Base-by-base conservation (phyloP, 441 rosid genomes). In the Adansonia gregorii region DNA sequence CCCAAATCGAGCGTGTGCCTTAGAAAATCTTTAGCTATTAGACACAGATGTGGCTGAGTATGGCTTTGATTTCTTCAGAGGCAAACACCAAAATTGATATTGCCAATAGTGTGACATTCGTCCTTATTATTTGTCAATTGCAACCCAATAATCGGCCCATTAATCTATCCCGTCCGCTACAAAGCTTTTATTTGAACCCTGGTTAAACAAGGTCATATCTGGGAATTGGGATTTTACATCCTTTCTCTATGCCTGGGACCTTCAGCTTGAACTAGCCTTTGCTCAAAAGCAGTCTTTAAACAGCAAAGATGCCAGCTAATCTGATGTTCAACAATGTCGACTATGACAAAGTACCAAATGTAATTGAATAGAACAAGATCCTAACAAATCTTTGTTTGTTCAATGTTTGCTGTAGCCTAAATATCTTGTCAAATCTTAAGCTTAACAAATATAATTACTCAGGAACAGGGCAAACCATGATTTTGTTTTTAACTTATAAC, bases 81-180 rank as follows among this genome's bases (percentile, higher is more conserved):
- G 35, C 35, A 27, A 27, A 27, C 35, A 27, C 35, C 35, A 27
- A 27, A 27, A 27, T 27, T 27, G 35, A 27, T 3, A 27, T 27
- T 27, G 67, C 67, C 70, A 66, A 14, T 39, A 65, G 69, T 65
- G 22, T 43, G 22, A 54, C 3, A 35, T 65, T 64, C 17, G 73
- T 63, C 77, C 55, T 67, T 74, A 46, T 14, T 74, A 27, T 52
- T 60, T 68, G 76, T 68, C 82, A 43, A 61, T 54, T n/a, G 27
- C 81, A 15, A 2, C 51, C 60, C 22, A 8, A 8, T 49, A n/a
- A 55, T 20, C 24, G 49, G 35, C 59, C 45, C 48, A 54, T 10
- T 35, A 27, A 63, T 61, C 11, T 39, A 22, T 58, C 74, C 8
- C 6, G 20, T 65, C 73, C 51, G 7, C 35, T 55, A 41, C 14